Evolutionary conservation across 2,329 filamentous ascomycete species (phyloP), one percentile per base, ranked within the genome.

Genomic region (Penicillium brasilianum): DNA sequence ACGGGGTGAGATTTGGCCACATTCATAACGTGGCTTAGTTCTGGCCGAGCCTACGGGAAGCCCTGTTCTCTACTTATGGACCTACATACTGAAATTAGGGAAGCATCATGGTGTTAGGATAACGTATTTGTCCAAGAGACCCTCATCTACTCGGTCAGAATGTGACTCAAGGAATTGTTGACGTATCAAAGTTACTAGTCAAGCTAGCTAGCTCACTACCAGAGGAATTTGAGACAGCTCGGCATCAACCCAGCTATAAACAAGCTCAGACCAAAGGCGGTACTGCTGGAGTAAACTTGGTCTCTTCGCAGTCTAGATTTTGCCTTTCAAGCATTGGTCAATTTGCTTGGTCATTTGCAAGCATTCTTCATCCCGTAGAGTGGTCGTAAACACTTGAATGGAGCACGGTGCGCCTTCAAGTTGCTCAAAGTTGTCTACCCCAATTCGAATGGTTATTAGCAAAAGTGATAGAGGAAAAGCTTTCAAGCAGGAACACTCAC

Each of bases 361-460:
- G 49, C 71, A 73, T 52, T 74, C 71, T 46, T 74, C 72, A 55
- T 74, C 72, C 18, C 67, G 66, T 62, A 74, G 67, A 4, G 63
- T 65, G 11, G 63, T 67, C 6, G 71, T 71, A 28, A 72, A 71
- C 2, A 73, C 44, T 44, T 74, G 71, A 43, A 73, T 64, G 8
- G 69, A 69, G 50, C 69, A 71, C 6, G 72, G 72, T 8, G 71
- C 67, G 1, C 70, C 72, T 60, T 74, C 53, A 14, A 72, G 60
- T 9, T 62, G 36, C n/a, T 69, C 54, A n/a, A 62, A 70, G 25
- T 72, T 57, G 56, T 73, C 67, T 70, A 39, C 10, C 36, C n/a
- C 32, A 11, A 25, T 49, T 39, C 14, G 39, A 46, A 39, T 20
- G 3, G 25, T 28, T 3, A 30, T 58, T 32, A 60, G 51, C 14